Base-by-base conservation (phyloP, 768 basidiomycete genomes). In the Lentinula aciculospora region DNA sequence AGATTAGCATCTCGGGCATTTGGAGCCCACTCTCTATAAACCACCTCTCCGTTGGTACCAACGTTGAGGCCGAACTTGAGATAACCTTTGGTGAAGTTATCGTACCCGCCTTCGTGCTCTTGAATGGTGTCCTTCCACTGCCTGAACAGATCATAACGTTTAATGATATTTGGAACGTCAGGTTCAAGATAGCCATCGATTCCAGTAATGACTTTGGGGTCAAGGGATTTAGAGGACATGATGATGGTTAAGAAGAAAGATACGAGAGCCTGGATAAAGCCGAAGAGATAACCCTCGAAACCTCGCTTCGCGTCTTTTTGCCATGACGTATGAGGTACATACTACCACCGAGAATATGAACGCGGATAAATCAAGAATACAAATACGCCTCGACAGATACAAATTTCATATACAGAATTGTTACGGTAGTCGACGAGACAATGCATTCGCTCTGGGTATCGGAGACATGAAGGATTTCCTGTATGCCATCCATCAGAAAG, bases 1-100 rank as follows among this genome's bases (percentile, higher is more conserved):
- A 99, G 73, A 68, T 75, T 80, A 3, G 95, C 96, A 64, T 88
- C 86, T 45, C 66, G 74, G 17, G 89, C 95, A 63, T 90, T 91
- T 0, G 97, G 95, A 8, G 97, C 96, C 97, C 97, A 99, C 69
- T 99, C 97, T 64, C 91, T 79, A 71, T 98, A 98, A 7, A 81
- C 72, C 29, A 98, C 81, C 28, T 85, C 78, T 54, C 85, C 86
- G 58, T 87, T 80, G 36, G 73, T 67, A 39, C 76, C 77, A 40
- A 92, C 81, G 58, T 89, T 86, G 64, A 99, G 76, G 34, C 96
- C 96, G 67, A 84, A 85, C 64, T 78, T 83, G 61, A 83, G 77
- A 71, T 92, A 95, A 2, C 92, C 92, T 66, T 86, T 81, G 5
- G 89, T 87, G 69, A 92, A 92, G 17, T 74, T 73, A 28, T 89